Percentiles rank a stretch among this genome's conserved stretches.
phyloP scores from a whole-genome alignment of 2,329 filamentous ascomycete genomes.

The Thermothelomyces thermophilus region DNA sequence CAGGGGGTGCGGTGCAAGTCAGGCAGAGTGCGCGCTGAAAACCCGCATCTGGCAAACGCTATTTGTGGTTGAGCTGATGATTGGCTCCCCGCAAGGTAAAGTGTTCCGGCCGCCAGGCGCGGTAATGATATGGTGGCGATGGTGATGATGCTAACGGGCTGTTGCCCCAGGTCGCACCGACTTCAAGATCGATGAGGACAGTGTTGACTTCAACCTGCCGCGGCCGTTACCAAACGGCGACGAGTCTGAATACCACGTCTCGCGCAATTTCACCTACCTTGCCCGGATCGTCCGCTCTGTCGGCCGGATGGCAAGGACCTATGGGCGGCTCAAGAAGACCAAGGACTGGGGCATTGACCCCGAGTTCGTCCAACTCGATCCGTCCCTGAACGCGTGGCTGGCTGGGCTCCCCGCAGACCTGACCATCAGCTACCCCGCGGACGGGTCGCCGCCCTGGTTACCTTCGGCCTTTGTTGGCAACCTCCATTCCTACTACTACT shows the following conservation, averaged over 20 bases:
- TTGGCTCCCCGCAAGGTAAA: slow-evolving; percentile 84
- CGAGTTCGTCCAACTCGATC: slow-evolving; percentile 71
- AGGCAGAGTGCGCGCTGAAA: slow-evolving; percentile 73
- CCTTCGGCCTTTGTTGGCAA: slow-evolving; percentile 84
- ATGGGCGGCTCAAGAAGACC: slow-evolving; percentile 65
- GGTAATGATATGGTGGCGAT: neutral
- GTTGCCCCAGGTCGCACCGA: slow-evolving; percentile 61
- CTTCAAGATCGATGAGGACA: slow-evolving; percentile 65
- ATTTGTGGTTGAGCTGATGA: slow-evolving; percentile 82
- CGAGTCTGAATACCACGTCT: slow-evolving; percentile 67
- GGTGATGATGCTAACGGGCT: neutral
- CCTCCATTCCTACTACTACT: slow-evolving; percentile 80
- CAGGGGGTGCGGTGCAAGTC: slow-evolving; percentile 59
- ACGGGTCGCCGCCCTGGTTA: slow-evolving; percentile 76
- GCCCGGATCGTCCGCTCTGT: slow-evolving; percentile 72
- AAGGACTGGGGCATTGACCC: slow-evolving; percentile 81
- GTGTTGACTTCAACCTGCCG: slow-evolving; percentile 67
- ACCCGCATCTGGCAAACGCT: slow-evolving; percentile 86
- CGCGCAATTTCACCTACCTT: slow-evolving; percentile 78
- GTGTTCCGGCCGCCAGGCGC: neutral
- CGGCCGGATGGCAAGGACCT: slow-evolving; percentile 67
- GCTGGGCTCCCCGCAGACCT: slow-evolving; percentile 72
- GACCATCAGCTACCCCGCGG: slow-evolving; percentile 66
- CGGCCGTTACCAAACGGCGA: slow-evolving; percentile 60
- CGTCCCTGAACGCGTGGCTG: slow-evolving; percentile 69